phyloP scores from a whole-genome alignment of 805 yeast genomes.

The Lipomyces yamadae region DNA sequence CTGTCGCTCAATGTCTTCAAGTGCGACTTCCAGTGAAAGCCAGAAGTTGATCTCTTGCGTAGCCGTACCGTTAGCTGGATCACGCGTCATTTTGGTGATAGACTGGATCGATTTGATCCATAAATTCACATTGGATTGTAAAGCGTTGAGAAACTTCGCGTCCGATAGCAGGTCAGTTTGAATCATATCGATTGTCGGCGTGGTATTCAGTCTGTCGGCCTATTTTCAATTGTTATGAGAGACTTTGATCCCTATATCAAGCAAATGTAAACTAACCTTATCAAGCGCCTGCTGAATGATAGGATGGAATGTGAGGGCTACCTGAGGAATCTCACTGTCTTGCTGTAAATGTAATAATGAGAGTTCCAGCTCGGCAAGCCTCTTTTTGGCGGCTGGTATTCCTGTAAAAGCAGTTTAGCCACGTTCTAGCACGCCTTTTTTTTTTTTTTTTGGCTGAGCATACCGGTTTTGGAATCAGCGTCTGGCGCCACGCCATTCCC shows the following conservation, averaged over 20 bases:
- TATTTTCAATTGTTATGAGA: conserved; percentile 17
- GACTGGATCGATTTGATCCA: conserved; percentile 73
- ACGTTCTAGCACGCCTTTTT: neutral
- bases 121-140: conserved; percentile 70
- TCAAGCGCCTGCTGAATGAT: conserved; percentile 51
- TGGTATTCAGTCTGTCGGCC: conserved; percentile 38
- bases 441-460: neutral
- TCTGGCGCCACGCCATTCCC: conserved; percentile 19
- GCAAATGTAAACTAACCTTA: conserved; percentile 40
- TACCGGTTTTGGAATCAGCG: conserved; percentile 23
- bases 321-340: conserved; percentile 69
- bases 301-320: conserved; percentile 59
- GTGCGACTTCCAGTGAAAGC: conserved; percentile 69
- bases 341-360: conserved; percentile 72
- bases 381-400: conserved; percentile 59
- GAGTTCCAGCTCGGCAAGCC: conserved; percentile 67
- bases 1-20: conserved; percentile 62
- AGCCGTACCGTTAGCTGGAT: conserved; percentile 60
- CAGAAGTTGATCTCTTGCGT: conserved; percentile 73
- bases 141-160: conserved; percentile 61
- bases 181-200: conserved; percentile 42
- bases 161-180: conserved; percentile 53
- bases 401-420: conserved; percentile 38
- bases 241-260: neutral
- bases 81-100: conserved; percentile 59